A percentile compares a stretch with the other conserved stretches of the same genome.
phyloP scores from a whole-genome alignment of 352 stramenopile genomes.

The Globisporangium viniferum region DNA sequence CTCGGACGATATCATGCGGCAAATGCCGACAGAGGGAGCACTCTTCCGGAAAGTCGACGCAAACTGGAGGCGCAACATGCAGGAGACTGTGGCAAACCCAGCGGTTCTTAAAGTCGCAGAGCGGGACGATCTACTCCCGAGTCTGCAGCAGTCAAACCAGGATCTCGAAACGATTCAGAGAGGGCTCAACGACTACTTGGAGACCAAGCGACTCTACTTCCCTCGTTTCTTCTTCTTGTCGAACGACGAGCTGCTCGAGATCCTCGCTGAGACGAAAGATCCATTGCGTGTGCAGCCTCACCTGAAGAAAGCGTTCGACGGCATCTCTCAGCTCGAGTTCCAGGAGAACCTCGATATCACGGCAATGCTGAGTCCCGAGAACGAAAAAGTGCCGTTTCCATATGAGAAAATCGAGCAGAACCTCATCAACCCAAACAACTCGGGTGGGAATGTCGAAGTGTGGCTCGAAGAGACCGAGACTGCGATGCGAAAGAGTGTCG shows the following conservation, averaged over 20 bases:
- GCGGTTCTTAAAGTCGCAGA: constrained; percentile 75
- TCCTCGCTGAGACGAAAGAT: constrained; percentile 92
- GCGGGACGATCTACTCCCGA: constrained; percentile 74
- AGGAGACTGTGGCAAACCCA: constrained; percentile 73
- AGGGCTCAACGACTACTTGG: constrained; percentile 90
- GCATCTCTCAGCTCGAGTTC: constrained; percentile 92
- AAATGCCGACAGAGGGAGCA: constrained; percentile 88
- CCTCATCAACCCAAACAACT: constrained; percentile 93
- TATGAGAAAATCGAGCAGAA: constrained; percentile 87
- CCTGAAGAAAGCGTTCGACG: constrained; percentile 94
- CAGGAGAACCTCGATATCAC: constrained; percentile 91
- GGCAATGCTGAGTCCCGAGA: constrained; percentile 83
- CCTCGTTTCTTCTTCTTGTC: constrained; percentile 92
- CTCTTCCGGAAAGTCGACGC: constrained; percentile 87
- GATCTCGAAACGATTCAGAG: constrained; percentile 95
- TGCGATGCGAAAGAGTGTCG: constrained; percentile 85
- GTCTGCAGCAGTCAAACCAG: constrained; percentile 85
- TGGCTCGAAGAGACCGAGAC: constrained; percentile 84
- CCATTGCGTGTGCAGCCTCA: constrained; percentile 93
- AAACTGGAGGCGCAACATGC: constrained; percentile 88
- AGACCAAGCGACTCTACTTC: constrained; percentile 90
- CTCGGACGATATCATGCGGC: constrained; percentile 91
- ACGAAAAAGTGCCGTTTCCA: constrained; percentile 87
- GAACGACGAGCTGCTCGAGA: constrained; percentile 91
- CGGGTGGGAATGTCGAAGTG: constrained; percentile 92